Percentiles rank a stretch among this genome's conserved stretches.
phyloP scores from a whole-genome alignment of 2,329 filamentous ascomycete species.

The Aspergillus phoenicis region DNA sequence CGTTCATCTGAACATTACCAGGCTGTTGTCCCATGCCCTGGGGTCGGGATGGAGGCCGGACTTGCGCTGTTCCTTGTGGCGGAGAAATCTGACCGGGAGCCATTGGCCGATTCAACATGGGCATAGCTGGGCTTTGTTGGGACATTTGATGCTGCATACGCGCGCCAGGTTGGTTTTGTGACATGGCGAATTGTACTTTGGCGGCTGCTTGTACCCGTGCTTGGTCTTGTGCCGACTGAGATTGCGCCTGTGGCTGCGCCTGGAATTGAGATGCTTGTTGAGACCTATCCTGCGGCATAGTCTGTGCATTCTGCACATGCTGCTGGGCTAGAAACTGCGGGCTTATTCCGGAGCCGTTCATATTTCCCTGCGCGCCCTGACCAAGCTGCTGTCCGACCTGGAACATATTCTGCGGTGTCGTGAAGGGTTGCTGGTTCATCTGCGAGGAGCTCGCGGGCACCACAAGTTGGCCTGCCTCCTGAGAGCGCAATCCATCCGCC shows the following conservation, averaged over 20 bases:
- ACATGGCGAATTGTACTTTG: constrained; percentile 50
- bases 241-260: constrained; percentile 41
- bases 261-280: constrained; percentile 41
- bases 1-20: constrained; percentile 27
- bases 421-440: constrained; percentile 46
- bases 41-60: constrained; percentile 38
- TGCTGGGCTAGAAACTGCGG: constrained; percentile 48
- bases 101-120: constrained; percentile 49
- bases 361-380: constrained; percentile 41
- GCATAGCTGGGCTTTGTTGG: constrained; percentile 45
- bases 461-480: constrained; percentile 64
- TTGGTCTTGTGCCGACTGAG: constrained; percentile 35
- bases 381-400: constrained; percentile 44
- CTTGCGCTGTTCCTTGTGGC: constrained; percentile 36
- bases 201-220: constrained; percentile 47
- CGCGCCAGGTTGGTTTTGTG: constrained; percentile 47
- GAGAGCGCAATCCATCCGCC: constrained; percentile 62
- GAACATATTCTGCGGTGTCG: constrained; percentile 46
- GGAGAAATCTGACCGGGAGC: constrained; percentile 43
- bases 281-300: constrained; percentile 46
- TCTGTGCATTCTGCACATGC: constrained; percentile 45
- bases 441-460: constrained; percentile 64
- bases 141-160: constrained; percentile 43
- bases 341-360: constrained; percentile 42
- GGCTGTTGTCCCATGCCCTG: constrained; percentile 38